Base-by-base conservation (phyloP, 768 basidiomycete genomes). In the Agaricus subrufescens region DNA sequence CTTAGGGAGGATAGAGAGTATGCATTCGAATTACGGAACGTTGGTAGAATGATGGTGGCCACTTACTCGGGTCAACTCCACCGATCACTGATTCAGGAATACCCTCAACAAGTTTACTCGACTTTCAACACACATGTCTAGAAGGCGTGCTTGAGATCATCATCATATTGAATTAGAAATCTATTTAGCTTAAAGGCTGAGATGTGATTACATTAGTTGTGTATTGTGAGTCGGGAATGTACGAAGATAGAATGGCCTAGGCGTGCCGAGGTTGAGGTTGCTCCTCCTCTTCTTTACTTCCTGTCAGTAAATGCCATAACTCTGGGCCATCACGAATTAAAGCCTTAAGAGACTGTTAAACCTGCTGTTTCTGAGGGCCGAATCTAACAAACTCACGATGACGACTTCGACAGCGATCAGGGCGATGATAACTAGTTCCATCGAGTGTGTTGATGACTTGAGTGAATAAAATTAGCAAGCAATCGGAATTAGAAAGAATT, bases 341-440 rank as follows among this genome's bases (percentile, higher is more conserved):
- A 12, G 85, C 86, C 87, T 90, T 39, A 6, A 2, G n/a, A 34
- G 52, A 19, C 39, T 51, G 49, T 31, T 6, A 42, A 48, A 23
- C 8, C 40, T 42, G 37, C 42, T 23, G 34, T 5, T 8, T 46
- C 12, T 14, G 15, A 42, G 12, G 1, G 38, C 34, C 26, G 37
- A 27, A n/a, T 11, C 34, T 34, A 48, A 30, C 12, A 29, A 34
- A 73, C 85, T 66, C 64, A 94, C 94, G 49, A 97, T 89, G 63
- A 93, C 76, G n/a, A 94, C 93, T 69, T 96, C 94, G 10, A 97
- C 92, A 0, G 94, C 91, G 64, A 98, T 97, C 48, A 98, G 86
- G 1, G 83, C 79, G 61, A 98, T 98, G 67, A 98, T 98, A 59
- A 98, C 89, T 4, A 96, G 75, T 71, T 98, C 96, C 89, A 98